Conservation (phyloP, 148 eudicot genomes). For the Chenopodium formosanum region DNA sequence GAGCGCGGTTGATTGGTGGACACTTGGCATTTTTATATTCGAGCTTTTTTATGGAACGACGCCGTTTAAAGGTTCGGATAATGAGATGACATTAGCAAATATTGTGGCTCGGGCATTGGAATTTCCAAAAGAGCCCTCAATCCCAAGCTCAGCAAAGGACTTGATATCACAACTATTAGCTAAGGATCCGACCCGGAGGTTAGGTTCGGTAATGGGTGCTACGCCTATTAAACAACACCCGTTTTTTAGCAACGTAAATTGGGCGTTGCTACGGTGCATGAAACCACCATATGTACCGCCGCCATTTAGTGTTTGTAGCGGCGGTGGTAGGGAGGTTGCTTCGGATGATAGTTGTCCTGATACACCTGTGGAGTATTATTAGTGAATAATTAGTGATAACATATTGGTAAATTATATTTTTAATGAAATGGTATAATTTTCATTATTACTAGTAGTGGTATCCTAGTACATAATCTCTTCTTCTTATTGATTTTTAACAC, state of each 20-base stretch:
- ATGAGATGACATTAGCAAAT: constrained; percentile 85
- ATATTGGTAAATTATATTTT: constrained; percentile 18
- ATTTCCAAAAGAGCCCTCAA: constrained; percentile 78
- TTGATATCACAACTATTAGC: constrained; percentile 61
- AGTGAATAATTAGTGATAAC: constrained; percentile 20
- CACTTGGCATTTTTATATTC: constrained; percentile 75
- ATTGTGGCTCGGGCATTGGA: constrained; percentile 94
- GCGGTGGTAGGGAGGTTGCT: constrained; percentile 42
- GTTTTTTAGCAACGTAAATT: constrained; percentile 81
- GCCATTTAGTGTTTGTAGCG: constrained; percentile 35
- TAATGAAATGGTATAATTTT: constrained; percentile 20
- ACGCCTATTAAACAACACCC: constrained; percentile 72
- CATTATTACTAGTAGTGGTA: neutral
- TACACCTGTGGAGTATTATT: constrained; percentile 82
- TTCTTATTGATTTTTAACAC: neutral
- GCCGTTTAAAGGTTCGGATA: constrained; percentile 80
- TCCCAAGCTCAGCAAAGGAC: constrained; percentile 68
- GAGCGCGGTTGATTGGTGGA: constrained; percentile 99
- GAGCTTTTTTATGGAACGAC: constrained; percentile 87
- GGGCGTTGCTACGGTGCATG: constrained; percentile 83
- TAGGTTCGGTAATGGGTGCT: constrained; percentile 82
- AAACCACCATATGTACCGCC: constrained; percentile 81
- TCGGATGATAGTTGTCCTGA: constrained; percentile 70
- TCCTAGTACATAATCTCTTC: neutral
- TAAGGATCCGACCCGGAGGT: constrained; percentile 71